Base-by-base conservation (phyloP, 192 early-diverging fungal species). In the Podila minutissima region DNA sequence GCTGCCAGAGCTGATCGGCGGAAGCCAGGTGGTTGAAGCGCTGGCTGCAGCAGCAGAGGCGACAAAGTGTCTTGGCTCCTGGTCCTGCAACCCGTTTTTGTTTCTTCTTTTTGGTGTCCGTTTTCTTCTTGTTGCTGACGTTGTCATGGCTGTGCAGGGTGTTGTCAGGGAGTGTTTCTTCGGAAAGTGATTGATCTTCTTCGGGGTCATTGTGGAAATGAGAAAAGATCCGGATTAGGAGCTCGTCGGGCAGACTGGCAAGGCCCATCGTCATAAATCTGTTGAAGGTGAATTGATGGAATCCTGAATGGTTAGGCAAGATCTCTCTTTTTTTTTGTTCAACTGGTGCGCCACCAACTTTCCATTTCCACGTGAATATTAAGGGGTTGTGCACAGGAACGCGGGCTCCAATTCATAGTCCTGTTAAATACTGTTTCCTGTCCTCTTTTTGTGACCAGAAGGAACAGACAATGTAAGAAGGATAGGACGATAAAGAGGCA, bases 1-100 rank as follows among this genome's bases (percentile, higher is more conserved):
- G 59, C 22, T 83, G 59, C 82, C 82, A 83, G 7, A 83, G 82
- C 53, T 73, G 82, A 67, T 83, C 82, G n/a, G 82, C 69, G 3
- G 74, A 75, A 0, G 82, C 82, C 31, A 83, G 19, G 20, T 83
- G 74, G 38, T 76, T 75, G 17, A 83, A 41, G 3, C 82, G 74
- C 7, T 63, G 68, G 60, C 66, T 69, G 70, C 66, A 69, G 55
- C 82, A 83, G 11, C 82, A 71, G 3, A 76, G 61, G 0, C 72
- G 69, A 65, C 82, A 75, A 7, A 83, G 55, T 2, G 68, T 67
- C 3, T 62, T 38, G 5, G 82, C 74, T 3, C 71, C 66, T 31
- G 41, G 29, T 37, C 77, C 77, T 32, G 71, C 77, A 8, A 60
- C 37, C 1, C 68, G 62, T 29, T 22, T 15, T 33, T 46, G 35